Evolutionary conservation across 257 asterid species (phyloP).

Genomic region (Cinchona pubescens): DNA sequence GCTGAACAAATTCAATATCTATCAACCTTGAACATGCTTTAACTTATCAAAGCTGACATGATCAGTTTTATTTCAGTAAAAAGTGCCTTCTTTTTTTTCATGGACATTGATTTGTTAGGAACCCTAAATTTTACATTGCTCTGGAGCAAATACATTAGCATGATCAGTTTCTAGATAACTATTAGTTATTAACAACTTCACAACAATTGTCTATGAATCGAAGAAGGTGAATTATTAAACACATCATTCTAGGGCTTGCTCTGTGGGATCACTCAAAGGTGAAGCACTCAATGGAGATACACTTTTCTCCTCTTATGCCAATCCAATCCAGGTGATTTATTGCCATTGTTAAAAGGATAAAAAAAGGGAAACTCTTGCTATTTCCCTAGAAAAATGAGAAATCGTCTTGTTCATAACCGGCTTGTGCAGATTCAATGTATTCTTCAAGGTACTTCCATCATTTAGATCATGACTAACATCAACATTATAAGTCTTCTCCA

Average conservation of each 20-base stretch:
- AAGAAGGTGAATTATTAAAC: slow-evolving; percentile 3
- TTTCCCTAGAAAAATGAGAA: slow-evolving; percentile 29
- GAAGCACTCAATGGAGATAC: slow-evolving; percentile 10
- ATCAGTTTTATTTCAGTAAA: slow-evolving; percentile 7
- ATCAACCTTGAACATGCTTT: background rate
- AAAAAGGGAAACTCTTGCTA: slow-evolving; percentile 12
- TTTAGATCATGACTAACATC: slow-evolving; percentile 9
- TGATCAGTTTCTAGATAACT: background rate
- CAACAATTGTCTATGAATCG: background rate
- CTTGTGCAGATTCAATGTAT: slow-evolving; percentile 5
- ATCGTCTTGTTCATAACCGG: slow-evolving; percentile 1
- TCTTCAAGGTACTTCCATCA: slow-evolving; percentile 11
- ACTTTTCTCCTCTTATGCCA: slow-evolving; percentile 25
- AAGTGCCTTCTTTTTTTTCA: background rate
- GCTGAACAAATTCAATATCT: background rate
- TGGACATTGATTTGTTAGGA: slow-evolving; percentile 3
- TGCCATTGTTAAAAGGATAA: slow-evolving; percentile 13
- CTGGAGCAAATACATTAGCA: background rate
- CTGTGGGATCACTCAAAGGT: slow-evolving; percentile 16
- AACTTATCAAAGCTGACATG: background rate
- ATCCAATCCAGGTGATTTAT: slow-evolving; percentile 22
- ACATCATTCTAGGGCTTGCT: slow-evolving; percentile 27
- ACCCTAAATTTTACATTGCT: background rate
- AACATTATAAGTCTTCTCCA: slow-evolving; percentile 43
- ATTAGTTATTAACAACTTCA: background rate